These are phyloP conservation scores for Wickerhamomyces subpelliculosus DNA, from an alignment of 805 yeast species.

Conservation along the genomic window DNA sequence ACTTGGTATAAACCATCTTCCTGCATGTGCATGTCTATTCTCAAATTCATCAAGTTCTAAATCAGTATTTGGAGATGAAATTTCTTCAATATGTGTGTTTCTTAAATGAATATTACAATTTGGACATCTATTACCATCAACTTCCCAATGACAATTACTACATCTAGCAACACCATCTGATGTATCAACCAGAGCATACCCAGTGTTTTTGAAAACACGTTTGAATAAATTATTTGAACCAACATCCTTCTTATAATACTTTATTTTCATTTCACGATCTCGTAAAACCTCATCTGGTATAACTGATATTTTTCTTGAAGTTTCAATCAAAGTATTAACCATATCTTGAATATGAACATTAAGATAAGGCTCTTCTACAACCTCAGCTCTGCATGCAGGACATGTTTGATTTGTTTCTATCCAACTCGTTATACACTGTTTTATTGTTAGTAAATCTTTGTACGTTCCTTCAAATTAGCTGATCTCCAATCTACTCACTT, in stretches of 20 bases:
- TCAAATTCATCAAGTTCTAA: background rate
- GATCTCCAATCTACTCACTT: constrained; percentile 17
- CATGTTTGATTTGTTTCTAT: constrained; percentile 50
- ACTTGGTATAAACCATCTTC: too few relatives aligned
- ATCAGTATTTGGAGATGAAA: background rate
- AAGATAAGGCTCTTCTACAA: constrained; percentile 43
- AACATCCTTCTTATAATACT: constrained; percentile 34
- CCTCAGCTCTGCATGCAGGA: constrained; percentile 55
- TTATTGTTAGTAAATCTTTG: background rate
- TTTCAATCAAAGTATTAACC: constrained; percentile 33
- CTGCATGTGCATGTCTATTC: too few relatives aligned
- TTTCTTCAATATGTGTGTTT: constrained; percentile 8
- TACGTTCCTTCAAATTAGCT: too few relatives aligned
- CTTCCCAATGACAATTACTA: constrained; percentile 76
- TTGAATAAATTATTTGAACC: constrained; percentile 36
- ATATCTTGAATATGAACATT: constrained; percentile 47
- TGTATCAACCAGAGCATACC: constrained; percentile 47
- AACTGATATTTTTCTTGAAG: constrained; percentile 25
- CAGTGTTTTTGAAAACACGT: constrained; percentile 39
- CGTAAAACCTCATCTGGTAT: constrained; percentile 2
- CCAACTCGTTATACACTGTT: constrained; percentile 55
- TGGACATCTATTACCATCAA: constrained; percentile 56
- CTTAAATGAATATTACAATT: constrained; percentile 57
- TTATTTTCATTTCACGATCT: constrained; percentile 22
- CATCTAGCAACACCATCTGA: constrained; percentile 73